phyloP scores from a whole-genome alignment of 1,139 yeast genomes.

The Saccharomyces hybrid region DNA sequence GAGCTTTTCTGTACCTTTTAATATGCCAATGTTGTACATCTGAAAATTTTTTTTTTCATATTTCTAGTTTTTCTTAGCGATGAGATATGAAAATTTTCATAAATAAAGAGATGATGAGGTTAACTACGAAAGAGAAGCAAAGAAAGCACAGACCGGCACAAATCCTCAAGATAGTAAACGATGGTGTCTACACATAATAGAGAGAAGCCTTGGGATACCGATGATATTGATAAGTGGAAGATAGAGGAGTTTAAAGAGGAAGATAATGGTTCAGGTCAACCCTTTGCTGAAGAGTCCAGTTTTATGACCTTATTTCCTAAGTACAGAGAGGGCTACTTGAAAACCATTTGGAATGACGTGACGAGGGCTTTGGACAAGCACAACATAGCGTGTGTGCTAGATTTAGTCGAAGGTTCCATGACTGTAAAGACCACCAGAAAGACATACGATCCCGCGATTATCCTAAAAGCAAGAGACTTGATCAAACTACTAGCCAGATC shows the following conservation, averaged over 20 bases:
- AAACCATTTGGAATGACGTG: constrained; percentile 90
- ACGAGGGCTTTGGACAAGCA: constrained; percentile 68
- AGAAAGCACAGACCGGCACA: constrained; percentile 4
- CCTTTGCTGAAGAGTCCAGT: constrained; percentile 90
- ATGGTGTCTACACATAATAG: constrained; percentile 92
- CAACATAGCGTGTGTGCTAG: constrained; percentile 72
- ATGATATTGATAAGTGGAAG: constrained; percentile 91
- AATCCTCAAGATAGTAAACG: constrained; percentile 2
- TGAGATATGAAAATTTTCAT: constrained; percentile 3
- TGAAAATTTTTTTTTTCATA: not conserved
- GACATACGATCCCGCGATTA: constrained; percentile 91
- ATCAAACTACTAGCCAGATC: constrained; percentile 91
- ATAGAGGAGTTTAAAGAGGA: constrained; percentile 85
- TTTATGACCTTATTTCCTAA: constrained; percentile 95
- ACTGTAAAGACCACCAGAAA: constrained; percentile 92
- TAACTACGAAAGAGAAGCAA: not conserved
- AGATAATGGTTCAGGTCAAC: constrained; percentile 76
- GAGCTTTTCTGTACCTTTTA: constrained; percentile 1
- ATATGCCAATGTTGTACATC: not conserved
- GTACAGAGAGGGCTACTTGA: constrained; percentile 85
- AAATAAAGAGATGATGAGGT: not conserved
- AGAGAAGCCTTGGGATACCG: constrained; percentile 98
- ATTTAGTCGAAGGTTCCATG: constrained; percentile 95
- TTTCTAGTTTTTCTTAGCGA: not conserved
- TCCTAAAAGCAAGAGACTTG: constrained; percentile 89